Evolutionary conservation across 1,284 basidiomycete genomes (phyloP).

Genomic region (Termitomyces sp.): DNA sequence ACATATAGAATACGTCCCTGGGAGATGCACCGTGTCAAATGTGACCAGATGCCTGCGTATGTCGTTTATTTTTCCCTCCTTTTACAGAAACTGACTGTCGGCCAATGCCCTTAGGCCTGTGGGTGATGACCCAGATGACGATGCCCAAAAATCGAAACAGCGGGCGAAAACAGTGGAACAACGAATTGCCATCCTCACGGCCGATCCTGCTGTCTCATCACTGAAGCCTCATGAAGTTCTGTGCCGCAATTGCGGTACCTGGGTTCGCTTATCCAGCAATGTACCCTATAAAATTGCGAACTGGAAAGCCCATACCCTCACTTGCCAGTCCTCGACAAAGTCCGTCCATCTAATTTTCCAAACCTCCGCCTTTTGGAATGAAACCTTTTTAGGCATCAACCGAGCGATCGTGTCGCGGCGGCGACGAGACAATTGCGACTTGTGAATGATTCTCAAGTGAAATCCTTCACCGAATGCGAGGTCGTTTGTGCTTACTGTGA

Average conservation of each 20-base stretch:
- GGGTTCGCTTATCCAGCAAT: slow-evolving; percentile 45
- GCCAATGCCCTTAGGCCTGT: slow-evolving; percentile 2
- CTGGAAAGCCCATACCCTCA: slow-evolving; percentile 48
- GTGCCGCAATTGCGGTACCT: slow-evolving; percentile 56
- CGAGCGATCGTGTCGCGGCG: slow-evolving; percentile 49
- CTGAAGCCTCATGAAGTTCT: slow-evolving; percentile 45
- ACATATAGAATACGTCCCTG: slow-evolving; percentile 55
- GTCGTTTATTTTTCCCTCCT: slow-evolving; percentile 19
- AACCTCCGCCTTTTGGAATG: not conserved
- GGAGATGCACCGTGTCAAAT: slow-evolving; percentile 49
- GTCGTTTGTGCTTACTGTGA: slow-evolving; percentile 51
- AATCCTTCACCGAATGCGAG: slow-evolving; percentile 34
- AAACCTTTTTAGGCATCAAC: slow-evolving; percentile 27
- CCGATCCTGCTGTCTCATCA: slow-evolving; percentile 45
- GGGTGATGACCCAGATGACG: slow-evolving; percentile 21
- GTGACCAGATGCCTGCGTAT: slow-evolving; percentile 34
- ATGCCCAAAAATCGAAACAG: slow-evolving; percentile 16
- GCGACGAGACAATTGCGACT: slow-evolving; percentile 54
- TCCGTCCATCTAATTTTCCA: slow-evolving; percentile 24
- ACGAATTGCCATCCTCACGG: slow-evolving; percentile 44
- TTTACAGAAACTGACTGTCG: slow-evolving; percentile 1
- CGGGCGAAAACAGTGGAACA: slow-evolving; percentile 27
- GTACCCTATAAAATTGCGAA: slow-evolving; percentile 39
- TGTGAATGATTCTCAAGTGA: slow-evolving; percentile 56
- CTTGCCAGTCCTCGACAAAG: slow-evolving; percentile 36